These are phyloP conservation scores for Seiridium unicorne DNA, from an alignment of 2,329 filamentous ascomycete species.

Conservation along the genomic window DNA sequence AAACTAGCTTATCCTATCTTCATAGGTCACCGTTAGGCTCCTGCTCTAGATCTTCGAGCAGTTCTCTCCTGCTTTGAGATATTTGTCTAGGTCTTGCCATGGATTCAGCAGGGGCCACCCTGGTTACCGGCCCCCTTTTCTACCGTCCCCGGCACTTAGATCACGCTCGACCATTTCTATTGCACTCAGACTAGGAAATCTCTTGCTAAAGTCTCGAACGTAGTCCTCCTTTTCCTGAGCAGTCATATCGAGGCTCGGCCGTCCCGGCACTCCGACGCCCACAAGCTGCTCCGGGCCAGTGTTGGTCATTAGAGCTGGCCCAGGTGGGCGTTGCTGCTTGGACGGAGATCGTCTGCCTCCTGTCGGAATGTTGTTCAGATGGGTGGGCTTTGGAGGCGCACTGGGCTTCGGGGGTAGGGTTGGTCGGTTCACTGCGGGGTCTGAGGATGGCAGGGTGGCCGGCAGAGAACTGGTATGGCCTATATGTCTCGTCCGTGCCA, in stretches of 20 bases:
- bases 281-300: slow-evolving; percentile 37
- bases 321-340: slow-evolving; percentile 31
- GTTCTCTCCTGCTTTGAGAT: background rate
- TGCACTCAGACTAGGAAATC: slow-evolving; percentile 80
- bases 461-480: slow-evolving; percentile 10
- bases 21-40: background rate
- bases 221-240: slow-evolving; percentile 63
- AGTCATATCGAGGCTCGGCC: slow-evolving; percentile 54
- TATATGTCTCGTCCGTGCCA: background rate
- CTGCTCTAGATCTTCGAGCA: background rate
- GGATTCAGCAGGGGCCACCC: too few relatives aligned
- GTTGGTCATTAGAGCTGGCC: slow-evolving; percentile 20
- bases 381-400: slow-evolving; percentile 61
- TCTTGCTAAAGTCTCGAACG: slow-evolving; percentile 70
- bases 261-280: slow-evolving; percentile 44
- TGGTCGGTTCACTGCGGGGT: slow-evolving; percentile 20
- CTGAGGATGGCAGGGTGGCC: slow-evolving; percentile 17
- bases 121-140: slow-evolving; percentile 12
- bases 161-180: slow-evolving; percentile 87
- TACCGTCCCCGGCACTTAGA: slow-evolving; percentile 36
- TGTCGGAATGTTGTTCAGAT: slow-evolving; percentile 56
- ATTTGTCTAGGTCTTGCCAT: background rate
- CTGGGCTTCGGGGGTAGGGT: slow-evolving; percentile 41
- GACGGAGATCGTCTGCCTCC: slow-evolving; percentile 42
- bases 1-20: background rate